Conservation (phyloP, 2,329 filamentous ascomycete species). For the Calonectria pauciramosa region DNA sequence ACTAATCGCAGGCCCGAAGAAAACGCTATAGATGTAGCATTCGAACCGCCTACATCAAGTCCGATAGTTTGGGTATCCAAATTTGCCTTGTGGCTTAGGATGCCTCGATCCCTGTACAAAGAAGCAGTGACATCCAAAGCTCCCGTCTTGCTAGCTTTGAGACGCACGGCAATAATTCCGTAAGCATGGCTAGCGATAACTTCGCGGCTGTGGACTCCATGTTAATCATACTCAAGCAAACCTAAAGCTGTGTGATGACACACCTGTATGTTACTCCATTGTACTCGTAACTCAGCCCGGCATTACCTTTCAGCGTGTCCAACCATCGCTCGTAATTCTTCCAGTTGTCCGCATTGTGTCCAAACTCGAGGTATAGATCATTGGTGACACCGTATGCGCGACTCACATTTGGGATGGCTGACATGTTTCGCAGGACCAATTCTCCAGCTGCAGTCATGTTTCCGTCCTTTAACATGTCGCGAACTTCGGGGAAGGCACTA, state of each 20-base stretch:
- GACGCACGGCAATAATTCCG: background rate
- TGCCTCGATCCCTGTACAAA: background rate
- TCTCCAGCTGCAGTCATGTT: background rate
- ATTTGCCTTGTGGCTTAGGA: background rate
- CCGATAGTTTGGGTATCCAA: background rate
- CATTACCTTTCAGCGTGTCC: background rate
- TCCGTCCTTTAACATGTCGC: background rate
- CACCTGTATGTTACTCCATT: background rate
- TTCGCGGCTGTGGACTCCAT: background rate
- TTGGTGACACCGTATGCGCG: background rate
- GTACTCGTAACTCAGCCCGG: background rate
- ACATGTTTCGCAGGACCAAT: background rate
- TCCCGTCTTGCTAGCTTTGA: background rate
- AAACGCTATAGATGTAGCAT: background rate
- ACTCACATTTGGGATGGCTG: background rate
- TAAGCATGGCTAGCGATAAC: background rate
- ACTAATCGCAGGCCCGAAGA: background rate
- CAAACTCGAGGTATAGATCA: background rate
- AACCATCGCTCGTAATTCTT: background rate
- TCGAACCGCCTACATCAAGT: background rate
- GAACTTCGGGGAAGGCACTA: background rate
- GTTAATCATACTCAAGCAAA: background rate
- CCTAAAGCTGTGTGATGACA: fast-evolving
- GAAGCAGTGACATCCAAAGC: background rate
- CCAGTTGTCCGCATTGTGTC: background rate